Evolutionary conservation across 169 alveolate species (phyloP), one percentile per base, ranked within the genome.

Genomic region (Eimeria sp.): DNA sequence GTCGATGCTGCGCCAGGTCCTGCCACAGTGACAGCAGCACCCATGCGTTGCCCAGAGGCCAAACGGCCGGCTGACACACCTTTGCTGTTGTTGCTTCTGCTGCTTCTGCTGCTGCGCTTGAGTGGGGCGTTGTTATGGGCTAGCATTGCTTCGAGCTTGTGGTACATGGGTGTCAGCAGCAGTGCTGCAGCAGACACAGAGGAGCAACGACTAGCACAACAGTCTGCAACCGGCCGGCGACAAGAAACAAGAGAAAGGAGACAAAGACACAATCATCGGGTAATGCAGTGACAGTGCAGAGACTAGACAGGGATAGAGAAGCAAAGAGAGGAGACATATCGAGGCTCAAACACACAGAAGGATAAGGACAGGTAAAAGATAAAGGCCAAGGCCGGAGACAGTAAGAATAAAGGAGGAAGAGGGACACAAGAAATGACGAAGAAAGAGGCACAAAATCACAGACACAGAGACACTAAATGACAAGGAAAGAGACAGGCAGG

Each of bases 81-180:
- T 11, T 78, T 78, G 89, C 65, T 34, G 89, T 65, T 45, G 58
- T 65, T 45, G 58, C 89, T 78, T n/a, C 84, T 10, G 84, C 47
- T 67, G 76, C 76, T 67, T 22, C 76, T 67, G 51, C 54, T 40
- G 57, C 84, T 73, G 47, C 84, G 40, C 20, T 45, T 25, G 67
- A 43, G 30, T 47, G 20, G 70, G 20, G 89, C 89, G 63, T 22
- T 78, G 63, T 78, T 78, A 45, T 78, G 89, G n/a, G 89, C 89
- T 43, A 78, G 65, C 89, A 78, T 78, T 14, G 89, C 89, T 13
- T 78, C 89, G 89, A 78, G 89, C 70, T 78, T 78, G 89, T 78
- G 89, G 47, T 78, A 78, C 67, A 78, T 43, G 1, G 89, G 89
- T 22, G 89, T 78, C 67, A 78, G 89, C 63, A 78, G 89, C 22